Evolutionary conservation across 805 yeast species (phyloP), one percentile per base, ranked within the genome.

Genomic region (Candida golubevii): DNA sequence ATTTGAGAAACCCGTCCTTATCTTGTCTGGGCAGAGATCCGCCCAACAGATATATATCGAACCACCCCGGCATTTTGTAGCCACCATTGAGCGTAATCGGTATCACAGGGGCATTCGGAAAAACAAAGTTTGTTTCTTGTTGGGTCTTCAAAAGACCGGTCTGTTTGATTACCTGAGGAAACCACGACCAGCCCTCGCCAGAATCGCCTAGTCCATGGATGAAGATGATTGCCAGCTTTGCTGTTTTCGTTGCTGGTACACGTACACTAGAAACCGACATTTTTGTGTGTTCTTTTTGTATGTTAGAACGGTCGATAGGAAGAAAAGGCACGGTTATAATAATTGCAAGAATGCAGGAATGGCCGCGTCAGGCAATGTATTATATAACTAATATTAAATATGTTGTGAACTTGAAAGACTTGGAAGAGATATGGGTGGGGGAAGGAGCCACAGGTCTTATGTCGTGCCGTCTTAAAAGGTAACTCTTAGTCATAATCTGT

Each of bases 181-280:
- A 66, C 71, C 87, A 88, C 36, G 78, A 71, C 97, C 97, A 91
- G 1, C 97, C 97, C 13, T 74, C 72, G 5, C 96, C 97, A 0
- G 88, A 63, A 62, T 91, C 98, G 8, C 99, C 99, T 13, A 91
- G 71, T 0, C 99, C 98, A 61, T 93, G 98, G 43, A 88, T 60
- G 47, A 90, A 75, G 18, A 90, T 85, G 30, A 89, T 68, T 1
- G 89, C 80, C 1, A 87, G 52, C 31, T 57, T 62, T 33, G 71
- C 68, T 7, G 66, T 56, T 12, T 49, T 47, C 14, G 51, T 39
- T 2, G 72, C 70, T 2, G 65, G 56, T 2, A 63, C 46, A 41
- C 61, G 57, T 11, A 64, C 54, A 14, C 71, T 62, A 12, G 61
- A 44, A 23, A 58, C 41, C 13, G 55, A 47, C 55, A 51, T 51